Conservation (phyloP, 2,329 filamentous ascomycete species). For the Fusarium longipes region DNA sequence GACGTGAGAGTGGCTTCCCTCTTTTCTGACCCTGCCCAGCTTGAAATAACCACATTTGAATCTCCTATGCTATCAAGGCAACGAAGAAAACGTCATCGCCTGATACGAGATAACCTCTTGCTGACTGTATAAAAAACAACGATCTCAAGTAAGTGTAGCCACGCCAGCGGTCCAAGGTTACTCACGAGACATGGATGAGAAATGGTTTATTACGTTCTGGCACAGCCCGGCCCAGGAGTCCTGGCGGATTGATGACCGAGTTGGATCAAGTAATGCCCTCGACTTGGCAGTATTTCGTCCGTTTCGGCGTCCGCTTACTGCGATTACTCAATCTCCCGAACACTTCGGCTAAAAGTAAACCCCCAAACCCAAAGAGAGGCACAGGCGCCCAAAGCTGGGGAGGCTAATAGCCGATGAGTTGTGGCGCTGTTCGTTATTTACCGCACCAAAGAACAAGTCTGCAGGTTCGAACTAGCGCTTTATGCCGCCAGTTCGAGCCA, state of each 20-base stretch:
- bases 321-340: background rate
- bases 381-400: slow-evolving; percentile 10
- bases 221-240: slow-evolving; percentile 15
- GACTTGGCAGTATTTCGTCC: slow-evolving; percentile 31
- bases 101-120: slow-evolving; percentile 13
- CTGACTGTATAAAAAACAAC: background rate
- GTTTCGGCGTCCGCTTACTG: slow-evolving; percentile 13
- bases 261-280: slow-evolving; percentile 6
- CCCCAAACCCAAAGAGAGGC: slow-evolving; percentile 6
- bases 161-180: background rate
- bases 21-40: background rate
- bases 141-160: slow-evolving; percentile 6
- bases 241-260: slow-evolving; percentile 3
- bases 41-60: background rate
- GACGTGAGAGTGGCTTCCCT: slow-evolving; percentile 7
- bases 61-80: slow-evolving; percentile 2
- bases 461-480: slow-evolving; percentile 1
- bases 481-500: slow-evolving; percentile 12
- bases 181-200: slow-evolving; percentile 1
- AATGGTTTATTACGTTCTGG: background rate
- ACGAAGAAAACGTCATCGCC: background rate
- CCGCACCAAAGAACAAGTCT: background rate
- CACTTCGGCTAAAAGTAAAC: slow-evolving; percentile 29
- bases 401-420: slow-evolving; percentile 25
- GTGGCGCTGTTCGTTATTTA: slow-evolving; percentile 35